phyloP scores from a whole-genome alignment of 1,284 basidiomycete genomes.

The Wallemia hederae region DNA sequence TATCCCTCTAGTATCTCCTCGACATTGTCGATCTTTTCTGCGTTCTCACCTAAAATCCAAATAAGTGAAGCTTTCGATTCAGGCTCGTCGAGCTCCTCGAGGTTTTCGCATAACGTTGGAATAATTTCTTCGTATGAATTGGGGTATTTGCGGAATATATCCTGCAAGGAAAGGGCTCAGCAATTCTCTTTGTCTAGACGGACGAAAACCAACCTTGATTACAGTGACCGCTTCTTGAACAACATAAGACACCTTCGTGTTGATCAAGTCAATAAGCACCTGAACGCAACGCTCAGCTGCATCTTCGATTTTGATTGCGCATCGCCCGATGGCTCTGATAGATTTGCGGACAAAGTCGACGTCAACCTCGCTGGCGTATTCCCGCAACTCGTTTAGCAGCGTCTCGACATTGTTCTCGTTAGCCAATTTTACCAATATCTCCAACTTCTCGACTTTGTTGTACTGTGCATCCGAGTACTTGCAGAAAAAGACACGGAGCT shows the following conservation, averaged over 20 bases:
- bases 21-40: slow-evolving; percentile 84
- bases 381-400: slow-evolving; percentile 76
- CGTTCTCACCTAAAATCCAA: slow-evolving; percentile 97
- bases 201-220: slow-evolving; percentile 46
- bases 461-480: slow-evolving; percentile 98
- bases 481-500: slow-evolving; percentile 98
- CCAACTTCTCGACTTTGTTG: slow-evolving; percentile 91
- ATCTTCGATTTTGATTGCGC: slow-evolving; percentile 76
- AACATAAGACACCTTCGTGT: slow-evolving; percentile 77
- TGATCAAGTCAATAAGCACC: slow-evolving; percentile 68
- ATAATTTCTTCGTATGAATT: slow-evolving; percentile 90
- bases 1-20: slow-evolving; percentile 73
- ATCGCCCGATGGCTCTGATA: slow-evolving; percentile 80
- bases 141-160: slow-evolving; percentile 97
- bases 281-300: slow-evolving; percentile 86
- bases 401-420: slow-evolving; percentile 78
- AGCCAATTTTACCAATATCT: slow-evolving; percentile 90
- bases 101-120: slow-evolving; percentile 69
- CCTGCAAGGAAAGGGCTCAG: slow-evolving; percentile 21
- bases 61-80: slow-evolving; percentile 93
- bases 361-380: slow-evolving; percentile 94
- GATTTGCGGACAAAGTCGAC: slow-evolving; percentile 90
- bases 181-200: slow-evolving; percentile 1
- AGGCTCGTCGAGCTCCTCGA: slow-evolving; percentile 89
- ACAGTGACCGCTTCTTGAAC: slow-evolving; percentile 95